A percentile compares a stretch with the other conserved stretches of the same genome.
phyloP scores from a whole-genome alignment of 1,284 basidiomycete genomes.

The Vanrija sp. region DNA sequence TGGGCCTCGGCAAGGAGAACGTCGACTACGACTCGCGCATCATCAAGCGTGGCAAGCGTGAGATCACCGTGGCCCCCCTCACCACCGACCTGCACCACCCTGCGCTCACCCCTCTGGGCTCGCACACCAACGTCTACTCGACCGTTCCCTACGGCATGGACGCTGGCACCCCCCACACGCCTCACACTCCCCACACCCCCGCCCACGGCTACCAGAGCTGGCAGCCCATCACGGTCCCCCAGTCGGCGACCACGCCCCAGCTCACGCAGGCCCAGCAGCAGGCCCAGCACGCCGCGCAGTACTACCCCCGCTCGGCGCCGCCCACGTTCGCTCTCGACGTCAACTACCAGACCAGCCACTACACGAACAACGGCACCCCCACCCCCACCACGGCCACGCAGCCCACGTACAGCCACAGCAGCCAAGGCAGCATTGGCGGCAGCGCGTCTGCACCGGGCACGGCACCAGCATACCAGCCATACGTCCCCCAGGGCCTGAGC shows the following conservation, averaged over 20 bases:
- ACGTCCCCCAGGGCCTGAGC: conserved; percentile 5
- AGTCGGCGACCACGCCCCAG: neutral
- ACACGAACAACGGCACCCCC: neutral
- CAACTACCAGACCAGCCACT: no score
- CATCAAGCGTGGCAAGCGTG: conserved; percentile 16
- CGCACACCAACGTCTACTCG: conserved; percentile 19
- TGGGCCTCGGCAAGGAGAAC: conserved; percentile 17
- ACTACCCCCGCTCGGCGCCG: no score
- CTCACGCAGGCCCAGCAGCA: conserved; percentile 5
- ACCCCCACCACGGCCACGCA: neutral
- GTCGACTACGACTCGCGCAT: conserved; percentile 10
- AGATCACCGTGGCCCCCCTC: neutral
- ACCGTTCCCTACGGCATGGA: conserved; percentile 10
- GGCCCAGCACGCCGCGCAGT: neutral
- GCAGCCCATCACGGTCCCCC: conserved; percentile 6
- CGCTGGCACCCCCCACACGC: conserved; percentile 7
- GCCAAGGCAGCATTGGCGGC: conserved; percentile 1
- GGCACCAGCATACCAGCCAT: neutral
- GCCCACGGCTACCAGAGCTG: conserved; percentile 8
- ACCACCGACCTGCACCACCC: conserved; percentile 4
- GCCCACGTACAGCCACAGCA: neutral
- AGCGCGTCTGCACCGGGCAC: neutral
- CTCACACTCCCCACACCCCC: conserved; percentile 4
- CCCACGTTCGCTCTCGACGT: no score
- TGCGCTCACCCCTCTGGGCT: conserved; percentile 10